Conservation (phyloP, 768 basidiomycete species). For the Chiua virens region DNA sequence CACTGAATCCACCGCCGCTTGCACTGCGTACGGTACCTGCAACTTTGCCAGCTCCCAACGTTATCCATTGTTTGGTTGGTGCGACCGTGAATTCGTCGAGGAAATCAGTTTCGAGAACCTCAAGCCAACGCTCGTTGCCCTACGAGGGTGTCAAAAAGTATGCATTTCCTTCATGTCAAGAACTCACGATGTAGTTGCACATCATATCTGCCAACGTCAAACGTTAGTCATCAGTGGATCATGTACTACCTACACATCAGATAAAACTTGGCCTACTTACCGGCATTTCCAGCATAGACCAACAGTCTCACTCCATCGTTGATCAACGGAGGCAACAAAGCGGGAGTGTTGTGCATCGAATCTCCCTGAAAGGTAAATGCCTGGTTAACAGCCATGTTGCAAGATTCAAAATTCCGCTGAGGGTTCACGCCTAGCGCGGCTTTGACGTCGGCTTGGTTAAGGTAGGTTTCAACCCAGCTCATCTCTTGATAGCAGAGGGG, state of each 20-base stretch:
- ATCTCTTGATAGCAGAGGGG: slow-evolving; percentile 78
- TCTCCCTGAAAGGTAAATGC: slow-evolving; percentile 84
- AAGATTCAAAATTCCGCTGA: slow-evolving; percentile 59
- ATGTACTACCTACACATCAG: background rate
- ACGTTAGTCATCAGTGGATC: slow-evolving; percentile 11
- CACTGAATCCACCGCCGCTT: slow-evolving; percentile 59
- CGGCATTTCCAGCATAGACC: slow-evolving; percentile 86
- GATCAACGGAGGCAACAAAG: slow-evolving; percentile 76
- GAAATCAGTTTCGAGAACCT: slow-evolving; percentile 60
- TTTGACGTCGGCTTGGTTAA: slow-evolving; percentile 80
- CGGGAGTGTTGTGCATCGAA: slow-evolving; percentile 78
- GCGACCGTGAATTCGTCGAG: slow-evolving; percentile 55
- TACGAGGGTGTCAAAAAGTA: slow-evolving; percentile 18
- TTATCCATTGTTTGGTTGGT: slow-evolving; percentile 56
- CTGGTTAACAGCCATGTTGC: slow-evolving; percentile 79
- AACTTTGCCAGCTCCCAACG: slow-evolving; percentile 46
- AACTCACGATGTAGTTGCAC: slow-evolving; percentile 78
- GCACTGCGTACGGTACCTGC: slow-evolving; percentile 74
- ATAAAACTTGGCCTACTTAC: slow-evolving; percentile 37
- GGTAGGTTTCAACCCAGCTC: slow-evolving; percentile 83
- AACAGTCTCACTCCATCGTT: slow-evolving; percentile 81
- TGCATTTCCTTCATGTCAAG: background rate
- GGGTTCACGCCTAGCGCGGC: slow-evolving; percentile 73
- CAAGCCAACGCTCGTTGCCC: slow-evolving; percentile 81
- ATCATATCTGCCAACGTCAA: slow-evolving; percentile 59